Evolutionary conservation across 768 basidiomycete genomes (phyloP), one percentile per base, ranked within the genome.

Genomic region (Neoboletus magnificus): DNA sequence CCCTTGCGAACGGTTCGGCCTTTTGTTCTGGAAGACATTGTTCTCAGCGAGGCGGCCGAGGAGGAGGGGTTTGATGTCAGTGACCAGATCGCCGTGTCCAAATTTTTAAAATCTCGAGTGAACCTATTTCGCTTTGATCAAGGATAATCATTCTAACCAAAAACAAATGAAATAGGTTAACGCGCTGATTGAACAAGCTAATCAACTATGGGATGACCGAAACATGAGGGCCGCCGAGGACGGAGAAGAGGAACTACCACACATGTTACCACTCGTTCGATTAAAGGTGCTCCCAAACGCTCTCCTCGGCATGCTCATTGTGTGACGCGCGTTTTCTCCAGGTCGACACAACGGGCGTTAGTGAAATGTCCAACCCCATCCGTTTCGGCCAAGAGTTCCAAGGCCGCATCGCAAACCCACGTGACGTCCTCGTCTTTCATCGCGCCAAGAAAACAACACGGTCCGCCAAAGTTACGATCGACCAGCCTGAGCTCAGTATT

Each of bases 301-400:
- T n/a, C 7, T 8, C 32, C 25, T 49, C 20, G 41, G 4, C 3
- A 5, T 16, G 25, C 13, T 8, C 15, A 0, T 37, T 29, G 16
- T 30, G 36, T 37, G 10, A 60, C 36, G 12, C 12, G 32, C 39
- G 22, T n/a, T 25, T 29, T 50, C 50, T 27, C 27, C 35, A 87
- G 89, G 93, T 96, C 18, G 93, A 96, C 67, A 95, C 93, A 0
- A 91, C 95, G 0, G 91, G 89, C 41, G 89, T 93, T 9, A 85
- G 84, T 54, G 90, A 92, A 63, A 93, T 93, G 74, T 93, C 90
- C 51, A 99, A 99, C 69, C 95, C 96, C 23, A 88, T 96, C 49
- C 88, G 97, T 11, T 97, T 99, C 68, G 96, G 97, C 1, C 94
- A 96, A 69, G 91, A 96, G 69, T 98, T 98, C 71, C 82, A 86